Conservation (phyloP, 495 filamentous ascomycete species). For the Talaromyces adpressus region DNA sequence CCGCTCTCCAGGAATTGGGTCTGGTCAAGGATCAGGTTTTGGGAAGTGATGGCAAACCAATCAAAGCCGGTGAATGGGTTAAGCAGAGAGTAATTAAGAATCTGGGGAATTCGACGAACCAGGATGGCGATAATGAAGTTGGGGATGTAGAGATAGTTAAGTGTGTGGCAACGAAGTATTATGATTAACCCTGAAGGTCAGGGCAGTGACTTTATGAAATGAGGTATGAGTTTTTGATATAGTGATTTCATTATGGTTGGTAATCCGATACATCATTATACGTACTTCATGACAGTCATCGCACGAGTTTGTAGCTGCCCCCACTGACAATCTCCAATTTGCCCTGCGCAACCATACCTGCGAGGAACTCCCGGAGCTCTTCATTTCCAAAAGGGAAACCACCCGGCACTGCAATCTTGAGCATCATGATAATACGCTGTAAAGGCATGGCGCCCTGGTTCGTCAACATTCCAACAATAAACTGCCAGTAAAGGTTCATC, state of each 20-base stretch:
- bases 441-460: slow-evolving; percentile 78
- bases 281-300: neutral
- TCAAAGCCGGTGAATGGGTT: slow-evolving; percentile 5
- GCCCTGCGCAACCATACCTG: slow-evolving; percentile 61
- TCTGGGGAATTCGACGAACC: neutral
- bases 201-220: neutral
- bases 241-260: neutral
- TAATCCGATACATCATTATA: neutral
- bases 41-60: neutral
- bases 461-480: slow-evolving; percentile 90
- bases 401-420: slow-evolving; percentile 80
- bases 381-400: slow-evolving; percentile 79
- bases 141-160: neutral
- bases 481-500: slow-evolving; percentile 79
- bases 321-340: slow-evolving; percentile 63
- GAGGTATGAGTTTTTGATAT: neutral
- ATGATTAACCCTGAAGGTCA: neutral
- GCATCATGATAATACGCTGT: slow-evolving; percentile 82
- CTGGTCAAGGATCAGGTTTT: neutral
- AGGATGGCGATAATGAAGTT: neutral
- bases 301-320: slow-evolving; percentile 57
- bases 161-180: neutral
- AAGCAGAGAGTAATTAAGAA: neutral
- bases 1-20: neutral
- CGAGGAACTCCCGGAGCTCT: slow-evolving; percentile 69